phyloP scores from a whole-genome alignment of 495 filamentous ascomycete genomes.

The Corynascus novoguineensis region DNA sequence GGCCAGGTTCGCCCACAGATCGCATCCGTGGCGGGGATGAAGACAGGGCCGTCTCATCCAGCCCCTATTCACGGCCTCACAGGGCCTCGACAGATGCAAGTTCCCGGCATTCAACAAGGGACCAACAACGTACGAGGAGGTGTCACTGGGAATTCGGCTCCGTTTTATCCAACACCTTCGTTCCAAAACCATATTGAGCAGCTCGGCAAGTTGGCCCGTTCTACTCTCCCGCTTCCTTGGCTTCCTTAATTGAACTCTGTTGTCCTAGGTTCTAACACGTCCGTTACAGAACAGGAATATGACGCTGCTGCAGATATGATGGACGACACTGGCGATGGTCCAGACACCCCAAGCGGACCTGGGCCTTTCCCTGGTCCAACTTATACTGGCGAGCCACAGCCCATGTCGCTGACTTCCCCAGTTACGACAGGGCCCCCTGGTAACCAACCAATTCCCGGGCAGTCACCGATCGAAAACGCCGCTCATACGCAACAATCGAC shows the following conservation, averaged over 20 bases:
- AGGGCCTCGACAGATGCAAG: constrained; percentile 42
- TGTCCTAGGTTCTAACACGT: constrained; percentile 75
- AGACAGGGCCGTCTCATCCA: constrained; percentile 31
- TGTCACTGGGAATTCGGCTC: constrained; percentile 29
- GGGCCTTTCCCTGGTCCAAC: constrained; percentile 58
- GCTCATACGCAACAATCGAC: constrained; percentile 37
- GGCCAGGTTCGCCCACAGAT: constrained; percentile 41
- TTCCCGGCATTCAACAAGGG: constrained; percentile 35
- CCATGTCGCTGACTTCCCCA: constrained; percentile 40
- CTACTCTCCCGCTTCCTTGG: constrained; percentile 42
- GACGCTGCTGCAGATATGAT: constrained; percentile 93
- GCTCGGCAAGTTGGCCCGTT: constrained; percentile 83
- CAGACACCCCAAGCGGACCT: constrained; percentile 60
- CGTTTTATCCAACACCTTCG: constrained; percentile 69
- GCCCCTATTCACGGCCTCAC: constrained; percentile 28
- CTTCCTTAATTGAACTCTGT: constrained; percentile 61
- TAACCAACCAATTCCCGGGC: constrained; percentile 21
- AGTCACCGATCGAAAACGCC: constrained; percentile 32
- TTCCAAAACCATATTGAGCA: constrained; percentile 96
- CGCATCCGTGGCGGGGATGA: constrained; percentile 36
- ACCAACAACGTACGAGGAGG: constrained; percentile 30
- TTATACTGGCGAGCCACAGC: constrained; percentile 39
- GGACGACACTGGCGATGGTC: constrained; percentile 62
- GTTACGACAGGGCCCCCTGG: constrained; percentile 33
- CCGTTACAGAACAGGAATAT: constrained; percentile 93